These are phyloP conservation scores for Xanthoconium separans DNA, from an alignment of 1,284 basidiomycete genomes.

Conservation along the genomic window DNA sequence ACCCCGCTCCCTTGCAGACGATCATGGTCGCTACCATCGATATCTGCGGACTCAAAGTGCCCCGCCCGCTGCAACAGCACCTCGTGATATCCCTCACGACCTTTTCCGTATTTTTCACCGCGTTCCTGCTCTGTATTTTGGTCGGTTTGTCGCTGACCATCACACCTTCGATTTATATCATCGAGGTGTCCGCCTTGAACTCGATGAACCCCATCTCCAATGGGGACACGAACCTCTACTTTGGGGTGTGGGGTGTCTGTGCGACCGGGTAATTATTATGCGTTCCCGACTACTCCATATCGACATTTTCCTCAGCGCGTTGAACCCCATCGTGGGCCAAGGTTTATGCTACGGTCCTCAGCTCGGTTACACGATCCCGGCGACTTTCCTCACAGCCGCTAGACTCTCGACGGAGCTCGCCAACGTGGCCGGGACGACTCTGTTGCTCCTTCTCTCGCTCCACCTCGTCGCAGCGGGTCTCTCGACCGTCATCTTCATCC, in stretches of 20 bases:
- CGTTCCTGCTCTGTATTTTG: slow-evolving; percentile 71
- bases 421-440: slow-evolving; percentile 46
- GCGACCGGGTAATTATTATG: slow-evolving; percentile 44
- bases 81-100: slow-evolving; percentile 45
- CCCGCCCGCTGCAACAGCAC: slow-evolving; percentile 44
- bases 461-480: slow-evolving; percentile 64
- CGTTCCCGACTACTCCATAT: neutral
- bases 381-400: slow-evolving; percentile 38
- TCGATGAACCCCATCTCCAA: slow-evolving; percentile 41
- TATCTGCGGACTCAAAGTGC: slow-evolving; percentile 20
- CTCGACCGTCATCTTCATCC: slow-evolving; percentile 50
- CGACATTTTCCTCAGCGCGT: slow-evolving; percentile 12
- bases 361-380: slow-evolving; percentile 54
- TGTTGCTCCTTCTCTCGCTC: slow-evolving; percentile 60
- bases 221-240: slow-evolving; percentile 60
- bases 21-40: slow-evolving; percentile 18
- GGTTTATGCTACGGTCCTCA: slow-evolving; percentile 55
- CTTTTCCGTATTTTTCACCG: slow-evolving; percentile 46
- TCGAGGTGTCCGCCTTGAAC: slow-evolving; percentile 48
- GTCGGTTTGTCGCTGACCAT: slow-evolving; percentile 74
- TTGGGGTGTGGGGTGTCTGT: slow-evolving; percentile 78
- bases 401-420: slow-evolving; percentile 46
- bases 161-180: slow-evolving; percentile 69
- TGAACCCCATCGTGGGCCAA: slow-evolving; percentile 4
- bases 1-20: neutral